Base-by-base conservation (phyloP, 2,329 filamentous ascomycete genomes). In the Diatrype stigma region DNA sequence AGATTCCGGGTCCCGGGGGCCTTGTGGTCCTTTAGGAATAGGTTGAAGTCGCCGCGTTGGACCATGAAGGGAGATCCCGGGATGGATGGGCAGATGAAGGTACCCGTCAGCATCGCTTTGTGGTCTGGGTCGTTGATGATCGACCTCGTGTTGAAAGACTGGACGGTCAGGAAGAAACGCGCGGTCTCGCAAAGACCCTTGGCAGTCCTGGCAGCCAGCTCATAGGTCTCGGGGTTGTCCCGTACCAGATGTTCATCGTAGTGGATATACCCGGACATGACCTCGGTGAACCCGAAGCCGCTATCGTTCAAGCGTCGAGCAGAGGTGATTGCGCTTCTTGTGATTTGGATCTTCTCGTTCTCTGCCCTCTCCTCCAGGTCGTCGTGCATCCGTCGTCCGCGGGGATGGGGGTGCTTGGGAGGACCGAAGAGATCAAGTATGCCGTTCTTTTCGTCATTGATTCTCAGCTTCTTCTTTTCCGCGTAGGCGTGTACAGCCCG, bases 181-280 rank as follows among this genome's bases (percentile, higher is more conserved):
- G 80, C 80, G 40, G 73, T 73, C 60, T 83, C 78, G 56, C 77
- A 79, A 2, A 75, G 70, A n/a, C 75, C 75, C 54, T 76, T 73
- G 16, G 76, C 81, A 3, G 71, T 74, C 47, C 76, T 75, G 40
- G 74, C 74, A 2, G 79, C 79, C 19, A 77, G 69, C 52, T 78
- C 69, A 60, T 80, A 85, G 2, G 78, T 75, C n/a, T 75, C 72
- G 16, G 69, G 70, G 42, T 74, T 71, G 57, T 80, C 74, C 10
- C 72, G 70, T 6, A 61, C 61, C 38, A 76, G 61, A 26, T 65
- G 67, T 10, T 65, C 61, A 37, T 73, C 72, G 45, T 68, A 63
- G 56, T 83, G 79, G 23, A 87, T 73, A 56, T 79, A 80, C 10
- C 84, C 84, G 7, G 77, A 75, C 81, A 87, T 85, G 51, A 85